Base-by-base conservation (phyloP, 192 early-diverging fungal genomes). In the Linnemannia zychae region DNA sequence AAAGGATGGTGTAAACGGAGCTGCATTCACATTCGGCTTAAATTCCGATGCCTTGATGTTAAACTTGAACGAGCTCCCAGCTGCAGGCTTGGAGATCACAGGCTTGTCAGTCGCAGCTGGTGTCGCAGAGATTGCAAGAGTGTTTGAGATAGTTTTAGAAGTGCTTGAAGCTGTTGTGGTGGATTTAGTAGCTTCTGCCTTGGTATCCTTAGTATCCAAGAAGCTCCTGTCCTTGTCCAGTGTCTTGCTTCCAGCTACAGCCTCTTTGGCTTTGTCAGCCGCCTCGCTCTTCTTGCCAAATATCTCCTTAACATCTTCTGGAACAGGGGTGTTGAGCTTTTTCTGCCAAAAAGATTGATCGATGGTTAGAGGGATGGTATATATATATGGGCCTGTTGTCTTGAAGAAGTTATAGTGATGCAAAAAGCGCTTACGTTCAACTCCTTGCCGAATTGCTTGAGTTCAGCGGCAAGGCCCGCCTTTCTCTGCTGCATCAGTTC, bases 281-380 rank as follows among this genome's bases (percentile, higher is more conserved):
- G 71, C 7, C 33, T 66, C 76, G 91, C 87, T 69, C 87, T 91
- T 72, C 88, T 85, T 93, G 2, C 93, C 88, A 60, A 97, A 80
- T 40, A 98, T 94, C 63, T 95, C 93, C 31, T 93, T 90, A 37
- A 98, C 86, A 80, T 98, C 97, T 34, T 92, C 89, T 0, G 97
- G 97, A 76, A 97, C 93, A 11, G 97, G 96, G 16, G 92, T 91
- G 73, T 93, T 93, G 24, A 98, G 90, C 88, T 95, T 82, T 79
- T 79, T 79, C 78, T 85, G 22, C 16, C 33, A 7, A 38, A 44
- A 24, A 16, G 17, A 20, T 15, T 36, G 67, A 40, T 31, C n/a
- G 40, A 40, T 3, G 48, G 4, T 20, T 22, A 71, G 48, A 52
- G 36, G 4, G n/a, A 69, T 44, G 50, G 40, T 0, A 63, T 60